A percentile compares a stretch with the other conserved stretches of the same genome.
Evolutionary conservation across 352 stramenopile species (phyloP).

Genomic region (Detonula confervacea): DNA sequence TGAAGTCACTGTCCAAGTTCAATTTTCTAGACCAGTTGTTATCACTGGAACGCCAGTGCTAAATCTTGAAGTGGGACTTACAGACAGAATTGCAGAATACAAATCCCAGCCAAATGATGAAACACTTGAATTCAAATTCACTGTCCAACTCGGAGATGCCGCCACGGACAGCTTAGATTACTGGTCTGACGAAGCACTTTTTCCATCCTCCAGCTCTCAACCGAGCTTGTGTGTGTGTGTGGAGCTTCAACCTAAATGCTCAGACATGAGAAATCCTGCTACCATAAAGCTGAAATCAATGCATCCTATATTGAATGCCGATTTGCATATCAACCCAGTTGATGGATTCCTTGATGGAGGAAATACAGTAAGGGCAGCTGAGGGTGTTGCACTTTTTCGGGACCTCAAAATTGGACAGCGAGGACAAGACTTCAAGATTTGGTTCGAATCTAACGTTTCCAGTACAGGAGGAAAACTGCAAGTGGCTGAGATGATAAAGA

Average conservation of each 20-base stretch:
- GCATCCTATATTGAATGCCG: constrained; percentile 56
- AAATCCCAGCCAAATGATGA: constrained; percentile 51
- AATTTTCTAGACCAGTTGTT: constrained; percentile 57
- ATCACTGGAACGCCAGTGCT: constrained; percentile 56
- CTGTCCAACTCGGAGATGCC: constrained; percentile 65
- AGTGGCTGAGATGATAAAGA: constrained; percentile 46
- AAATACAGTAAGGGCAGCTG: constrained; percentile 30
- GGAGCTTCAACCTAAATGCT: constrained; percentile 57
- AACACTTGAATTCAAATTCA: constrained; percentile 62
- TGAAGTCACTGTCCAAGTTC: constrained; percentile 47
- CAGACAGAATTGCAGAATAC: constrained; percentile 59
- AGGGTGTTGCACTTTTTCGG: constrained; percentile 57
- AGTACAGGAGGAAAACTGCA: constrained; percentile 37
- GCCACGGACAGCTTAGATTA: constrained; percentile 58
- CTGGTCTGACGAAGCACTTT: constrained; percentile 53
- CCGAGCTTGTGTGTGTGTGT: too few species aligned
- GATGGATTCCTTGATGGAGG: constrained; percentile 59
- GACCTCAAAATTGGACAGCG: constrained; percentile 69
- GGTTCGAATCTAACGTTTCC: constrained; percentile 43
- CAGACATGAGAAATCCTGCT: too few species aligned
- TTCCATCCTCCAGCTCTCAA: constrained; percentile 56
- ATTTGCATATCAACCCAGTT: constrained; percentile 68
- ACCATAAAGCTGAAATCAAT: constrained; percentile 48
- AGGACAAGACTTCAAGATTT: constrained; percentile 67
- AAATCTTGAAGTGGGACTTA: constrained; percentile 46